These are phyloP conservation scores for Lactuca saligna DNA, from an alignment of 129 eudicot genomes.

Conservation along the genomic window DNA sequence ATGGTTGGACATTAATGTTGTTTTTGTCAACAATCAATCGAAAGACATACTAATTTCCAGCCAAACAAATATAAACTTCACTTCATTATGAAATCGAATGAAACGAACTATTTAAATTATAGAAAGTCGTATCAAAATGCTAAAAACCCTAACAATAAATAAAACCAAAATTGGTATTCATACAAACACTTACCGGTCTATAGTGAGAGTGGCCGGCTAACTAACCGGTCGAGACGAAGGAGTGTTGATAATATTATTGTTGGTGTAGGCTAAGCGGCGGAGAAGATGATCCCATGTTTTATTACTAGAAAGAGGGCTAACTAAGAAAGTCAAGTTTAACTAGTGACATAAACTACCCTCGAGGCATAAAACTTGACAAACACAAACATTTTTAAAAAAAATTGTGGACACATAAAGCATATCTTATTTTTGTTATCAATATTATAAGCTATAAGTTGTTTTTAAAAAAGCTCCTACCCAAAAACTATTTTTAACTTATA, in stretches of 20 bases:
- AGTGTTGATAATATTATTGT: not conserved
- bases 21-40: not conserved
- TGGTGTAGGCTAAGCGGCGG: constrained; percentile 20
- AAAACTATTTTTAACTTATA: too few species aligned
- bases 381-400: not conserved
- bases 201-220: constrained; percentile 2
- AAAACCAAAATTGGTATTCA: not conserved
- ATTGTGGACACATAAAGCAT: too few species aligned
- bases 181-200: not conserved
- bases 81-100: constrained; percentile 3
- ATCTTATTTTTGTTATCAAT: too few species aligned
- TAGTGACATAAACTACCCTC: constrained; percentile 22
- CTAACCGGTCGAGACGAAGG: constrained; percentile 22
- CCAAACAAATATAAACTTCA: not conserved
- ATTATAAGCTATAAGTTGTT: too few species aligned
- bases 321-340: constrained; percentile 1
- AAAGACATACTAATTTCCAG: not conserved
- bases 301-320: constrained; percentile 4
- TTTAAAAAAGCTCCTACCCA: too few species aligned
- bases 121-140: not conserved
- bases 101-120: not conserved
- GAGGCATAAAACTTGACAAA: not conserved
- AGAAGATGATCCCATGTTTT: constrained; percentile 19
- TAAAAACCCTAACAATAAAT: constrained; percentile 5
- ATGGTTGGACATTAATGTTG: not conserved